Conservation (phyloP, 2,329 filamentous ascomycete species). For the Fonsecaea pedrosoi region DNA sequence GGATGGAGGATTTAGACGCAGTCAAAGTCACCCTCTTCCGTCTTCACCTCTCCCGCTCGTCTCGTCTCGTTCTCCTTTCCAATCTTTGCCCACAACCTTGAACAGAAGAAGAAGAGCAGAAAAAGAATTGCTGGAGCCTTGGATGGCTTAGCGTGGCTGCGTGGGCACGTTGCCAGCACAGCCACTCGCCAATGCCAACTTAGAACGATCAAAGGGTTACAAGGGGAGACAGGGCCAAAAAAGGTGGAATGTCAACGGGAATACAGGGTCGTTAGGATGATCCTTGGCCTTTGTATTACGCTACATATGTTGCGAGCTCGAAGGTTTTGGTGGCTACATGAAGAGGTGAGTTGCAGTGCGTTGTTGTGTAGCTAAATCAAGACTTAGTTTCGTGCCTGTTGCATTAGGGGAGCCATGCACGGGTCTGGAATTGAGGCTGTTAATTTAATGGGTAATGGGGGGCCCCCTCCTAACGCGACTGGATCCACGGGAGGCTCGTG, state of each 20-base stretch:
- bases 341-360: neutral
- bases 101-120: neutral
- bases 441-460: neutral
- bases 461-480: neutral
- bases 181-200: neutral
- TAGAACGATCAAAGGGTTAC: neutral
- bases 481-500: neutral
- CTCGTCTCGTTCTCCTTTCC: neutral
- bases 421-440: neutral
- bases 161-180: neutral
- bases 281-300: neutral
- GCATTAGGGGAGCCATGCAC: constrained; percentile 1
- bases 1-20: neutral
- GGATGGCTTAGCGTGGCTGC: neutral
- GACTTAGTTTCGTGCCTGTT: neutral
- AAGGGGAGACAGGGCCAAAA: neutral
- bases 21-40: neutral
- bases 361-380: neutral
- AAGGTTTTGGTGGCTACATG: neutral
- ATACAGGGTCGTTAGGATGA: neutral
- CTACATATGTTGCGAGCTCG: neutral
- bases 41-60: neutral
- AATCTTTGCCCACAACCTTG: neutral
- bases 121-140: constrained; percentile 4
- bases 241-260: neutral